Evolutionary conservation across 345 rosid species (phyloP).

Genomic region (Lepidium didymum): DNA sequence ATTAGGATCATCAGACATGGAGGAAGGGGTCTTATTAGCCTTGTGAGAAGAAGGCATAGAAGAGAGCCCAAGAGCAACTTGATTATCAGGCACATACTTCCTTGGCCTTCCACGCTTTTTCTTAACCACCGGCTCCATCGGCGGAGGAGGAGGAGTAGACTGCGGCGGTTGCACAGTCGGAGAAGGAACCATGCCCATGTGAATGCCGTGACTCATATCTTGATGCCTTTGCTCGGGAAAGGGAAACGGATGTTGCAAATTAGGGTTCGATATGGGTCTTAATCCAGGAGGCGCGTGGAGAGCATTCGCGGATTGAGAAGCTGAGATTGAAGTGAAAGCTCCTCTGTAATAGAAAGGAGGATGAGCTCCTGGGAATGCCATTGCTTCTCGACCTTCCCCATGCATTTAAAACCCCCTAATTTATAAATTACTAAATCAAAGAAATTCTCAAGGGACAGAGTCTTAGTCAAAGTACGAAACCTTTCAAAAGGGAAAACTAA

Average conservation of each 20-base stretch:
- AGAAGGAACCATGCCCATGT: constrained; percentile 38
- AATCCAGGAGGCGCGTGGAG: constrained; percentile 49
- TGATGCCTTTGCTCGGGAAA: constrained; percentile 41
- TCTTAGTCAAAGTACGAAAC: background rate
- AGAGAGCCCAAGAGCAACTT: constrained; percentile 63
- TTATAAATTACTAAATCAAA: background rate
- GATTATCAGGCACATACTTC: constrained; percentile 56
- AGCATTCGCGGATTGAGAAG: constrained; percentile 39
- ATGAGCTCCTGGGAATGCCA: constrained; percentile 62
- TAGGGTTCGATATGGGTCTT: constrained; percentile 46
- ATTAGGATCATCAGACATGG: constrained; percentile 41
- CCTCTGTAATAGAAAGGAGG: constrained; percentile 54
- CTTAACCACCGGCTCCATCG: constrained; percentile 35
- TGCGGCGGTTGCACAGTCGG: background rate
- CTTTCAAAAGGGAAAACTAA: background rate
- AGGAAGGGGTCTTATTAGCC: background rate
- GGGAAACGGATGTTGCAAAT: constrained; percentile 37
- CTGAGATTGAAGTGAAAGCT: constrained; percentile 43
- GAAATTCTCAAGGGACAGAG: background rate
- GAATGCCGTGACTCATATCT: constrained; percentile 44
- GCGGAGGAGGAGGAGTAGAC: background rate
- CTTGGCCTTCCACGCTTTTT: constrained; percentile 96
- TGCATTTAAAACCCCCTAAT: constrained; percentile 51
- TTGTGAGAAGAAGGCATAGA: constrained; percentile 27
- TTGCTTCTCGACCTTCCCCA: constrained; percentile 98